phyloP scores from a whole-genome alignment of 2,329 filamentous ascomycete species.

The Neonectria ditissima region DNA sequence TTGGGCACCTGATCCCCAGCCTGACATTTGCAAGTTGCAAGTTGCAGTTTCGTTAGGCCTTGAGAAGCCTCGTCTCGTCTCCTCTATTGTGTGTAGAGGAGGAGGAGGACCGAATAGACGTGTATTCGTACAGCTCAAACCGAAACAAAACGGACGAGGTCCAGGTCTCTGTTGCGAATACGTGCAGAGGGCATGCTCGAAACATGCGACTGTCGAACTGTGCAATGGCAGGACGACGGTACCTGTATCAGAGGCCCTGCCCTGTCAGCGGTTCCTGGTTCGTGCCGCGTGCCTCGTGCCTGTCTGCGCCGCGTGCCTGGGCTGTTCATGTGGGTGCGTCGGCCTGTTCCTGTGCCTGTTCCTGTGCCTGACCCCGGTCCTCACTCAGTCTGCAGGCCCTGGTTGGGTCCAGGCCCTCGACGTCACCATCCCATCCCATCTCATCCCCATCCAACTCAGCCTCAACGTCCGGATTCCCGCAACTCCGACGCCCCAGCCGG shows the following conservation, averaged over 20 bases:
- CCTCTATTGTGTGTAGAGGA: not conserved
- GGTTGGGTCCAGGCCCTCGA: not conserved
- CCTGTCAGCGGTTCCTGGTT: not conserved
- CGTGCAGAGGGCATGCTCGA: not conserved
- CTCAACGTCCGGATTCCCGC: slow-evolving; percentile 7
- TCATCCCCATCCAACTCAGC: not conserved
- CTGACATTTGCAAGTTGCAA: too few relatives aligned
- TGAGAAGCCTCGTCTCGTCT: not conserved
- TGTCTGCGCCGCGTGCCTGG: not conserved
- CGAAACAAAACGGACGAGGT: not conserved
- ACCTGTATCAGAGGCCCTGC: not conserved
- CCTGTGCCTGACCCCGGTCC: slow-evolving; percentile 16
- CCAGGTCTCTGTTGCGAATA: not conserved
- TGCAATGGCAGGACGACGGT: not conserved
- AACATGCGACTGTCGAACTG: not conserved
- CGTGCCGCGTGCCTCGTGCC: not conserved
- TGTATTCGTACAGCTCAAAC: not conserved
- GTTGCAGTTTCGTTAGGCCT: not conserved
- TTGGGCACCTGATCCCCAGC: not conserved
- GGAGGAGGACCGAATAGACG: too few relatives aligned
- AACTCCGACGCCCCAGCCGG: slow-evolving; percentile 10
- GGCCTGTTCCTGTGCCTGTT: slow-evolving; percentile 1
- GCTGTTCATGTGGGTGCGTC: not conserved
- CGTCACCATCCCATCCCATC: not conserved
- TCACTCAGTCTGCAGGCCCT: too few relatives aligned